Evolutionary conservation across 1,139 yeast species (phyloP), one percentile per base, ranked within the genome.

Genomic region (Geotrichum europaeum): DNA sequence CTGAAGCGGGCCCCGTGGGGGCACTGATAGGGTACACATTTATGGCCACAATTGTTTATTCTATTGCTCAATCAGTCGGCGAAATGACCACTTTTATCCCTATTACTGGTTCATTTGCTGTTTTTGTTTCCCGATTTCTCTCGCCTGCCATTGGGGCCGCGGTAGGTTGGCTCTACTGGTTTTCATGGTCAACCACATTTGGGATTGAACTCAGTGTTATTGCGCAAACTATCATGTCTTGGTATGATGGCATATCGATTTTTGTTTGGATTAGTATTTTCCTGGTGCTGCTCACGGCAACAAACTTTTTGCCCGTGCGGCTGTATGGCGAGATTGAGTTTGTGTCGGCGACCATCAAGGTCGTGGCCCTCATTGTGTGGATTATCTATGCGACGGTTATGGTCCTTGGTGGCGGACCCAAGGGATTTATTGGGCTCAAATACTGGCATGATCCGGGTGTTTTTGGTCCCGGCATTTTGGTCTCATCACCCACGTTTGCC

Each of bases 381-480:
- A 74, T 87, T 66, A 69, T 87, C 43, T 86, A 85, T 68, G 86
- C 88, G 45, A 77, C 87, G 65, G 77, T 84, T 70, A 84, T 85
- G 78, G 89, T 85, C 34, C 84, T 89, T 71, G 95, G 95, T 68
- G 89, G 86, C 12, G 86, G 88, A 60, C 66, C 73, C 53, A 79
- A 82, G 20, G 90, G 91, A 20, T 87, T 91, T 22, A 81, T 85
- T 63, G 91, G 92, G 28, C 85, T 84, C 79, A 81, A 89, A 75
- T 85, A 85, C 74, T 87, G 94, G 94, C 76, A 79, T 67, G 67
- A 79, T 64, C 83, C 83, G n/a, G 91, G 91, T 61, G 80, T 85
- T 9, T 76, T 78, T 78, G 82, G 81, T 51, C 64, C 77, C 22
- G 90, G 89, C 53, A 79, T 80, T 72, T 73, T 76, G 56, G 78